phyloP scores from a whole-genome alignment of 2,329 filamentous ascomycete species.

The Colletotrichum australisinense region DNA sequence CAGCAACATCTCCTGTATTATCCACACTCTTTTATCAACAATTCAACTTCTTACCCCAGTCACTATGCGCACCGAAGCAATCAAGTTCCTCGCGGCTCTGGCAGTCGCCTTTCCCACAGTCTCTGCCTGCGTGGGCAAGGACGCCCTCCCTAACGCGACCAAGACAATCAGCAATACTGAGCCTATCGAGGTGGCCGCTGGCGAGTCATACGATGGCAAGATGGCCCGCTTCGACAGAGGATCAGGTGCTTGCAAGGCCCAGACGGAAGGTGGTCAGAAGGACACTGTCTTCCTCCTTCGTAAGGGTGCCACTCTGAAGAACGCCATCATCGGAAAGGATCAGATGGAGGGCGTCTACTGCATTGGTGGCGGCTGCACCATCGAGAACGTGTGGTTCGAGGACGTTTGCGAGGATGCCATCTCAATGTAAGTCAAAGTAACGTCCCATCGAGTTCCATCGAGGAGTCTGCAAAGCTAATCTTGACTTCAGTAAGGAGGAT shows the following conservation, averaged over 20 bases:
- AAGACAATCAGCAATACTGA: constrained; percentile 41
- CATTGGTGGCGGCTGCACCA: constrained; percentile 40
- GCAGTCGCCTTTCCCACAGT: constrained; percentile 36
- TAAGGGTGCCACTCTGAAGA: constrained; percentile 55
- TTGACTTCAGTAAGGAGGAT: constrained; percentile 27
- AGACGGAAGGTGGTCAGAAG: constrained; percentile 54
- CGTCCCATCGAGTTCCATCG: not conserved
- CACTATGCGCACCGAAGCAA: constrained; percentile 20
- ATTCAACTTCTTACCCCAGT: not conserved
- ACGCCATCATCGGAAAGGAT: constrained; percentile 57
- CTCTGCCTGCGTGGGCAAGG: constrained; percentile 41
- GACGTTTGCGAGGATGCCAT: constrained; percentile 43
- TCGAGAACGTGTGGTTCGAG: constrained; percentile 43
- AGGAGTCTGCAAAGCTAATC: not conserved
- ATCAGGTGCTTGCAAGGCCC: constrained; percentile 52
- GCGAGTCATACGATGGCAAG: constrained; percentile 46
- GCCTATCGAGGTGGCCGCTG: constrained; percentile 46
- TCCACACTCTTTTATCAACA: not conserved
- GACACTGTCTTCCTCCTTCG: constrained; percentile 58
- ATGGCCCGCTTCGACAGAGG: constrained; percentile 52
- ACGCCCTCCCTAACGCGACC: constrained; percentile 43
- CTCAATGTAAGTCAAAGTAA: constrained; percentile 32
- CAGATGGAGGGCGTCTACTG: constrained; percentile 45
- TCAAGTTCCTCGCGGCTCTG: constrained; percentile 27
- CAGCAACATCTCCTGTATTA: not conserved